Percentiles rank a stretch among this genome's conserved stretches.
Conservation (phyloP, 768 basidiomycete species). For the Pisolithus tinctorius region DNA sequence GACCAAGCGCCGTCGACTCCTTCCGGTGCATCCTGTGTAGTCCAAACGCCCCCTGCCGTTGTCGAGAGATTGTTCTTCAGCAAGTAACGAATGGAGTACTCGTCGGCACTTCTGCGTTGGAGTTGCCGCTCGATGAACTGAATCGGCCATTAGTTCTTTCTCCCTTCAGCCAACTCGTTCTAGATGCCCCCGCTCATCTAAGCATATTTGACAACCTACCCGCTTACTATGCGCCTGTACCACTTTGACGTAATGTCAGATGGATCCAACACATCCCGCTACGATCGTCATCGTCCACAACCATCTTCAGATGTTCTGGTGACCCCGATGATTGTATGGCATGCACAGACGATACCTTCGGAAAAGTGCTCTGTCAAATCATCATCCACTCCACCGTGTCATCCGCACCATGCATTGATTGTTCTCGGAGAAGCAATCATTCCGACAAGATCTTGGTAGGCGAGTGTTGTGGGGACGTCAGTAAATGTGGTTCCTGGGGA, state of each 20-base stretch:
- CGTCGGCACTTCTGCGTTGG: neutral
- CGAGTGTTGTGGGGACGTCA: constrained; percentile 34
- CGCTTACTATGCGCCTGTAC: constrained; percentile 75
- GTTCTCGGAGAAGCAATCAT: constrained; percentile 36
- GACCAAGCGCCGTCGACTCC: constrained; percentile 26
- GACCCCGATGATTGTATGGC: constrained; percentile 83
- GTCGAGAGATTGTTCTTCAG: constrained; percentile 58
- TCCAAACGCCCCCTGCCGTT: constrained; percentile 66
- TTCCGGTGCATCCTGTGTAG: constrained; percentile 67
- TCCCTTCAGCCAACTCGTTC: constrained; percentile 20
- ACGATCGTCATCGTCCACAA: constrained; percentile 22
- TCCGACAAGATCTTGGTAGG: constrained; percentile 20
- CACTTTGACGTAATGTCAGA: constrained; percentile 55
- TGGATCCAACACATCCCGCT: constrained; percentile 27
- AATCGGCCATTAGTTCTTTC: constrained; percentile 8
- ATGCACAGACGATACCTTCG: constrained; percentile 81
- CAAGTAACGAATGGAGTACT: constrained; percentile 27
- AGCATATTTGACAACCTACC: constrained; percentile 75
- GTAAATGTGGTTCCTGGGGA: constrained; percentile 24
- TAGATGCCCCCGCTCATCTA: constrained; percentile 23
- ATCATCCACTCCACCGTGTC: constrained; percentile 57
- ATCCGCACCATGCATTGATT: constrained; percentile 46
- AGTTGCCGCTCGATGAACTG: constrained; percentile 9
- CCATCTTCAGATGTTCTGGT: constrained; percentile 58
- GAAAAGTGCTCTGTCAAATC: constrained; percentile 80